phyloP scores from a whole-genome alignment of 192 early-diverging fungal species.

The Oehlia diaphana region DNA sequence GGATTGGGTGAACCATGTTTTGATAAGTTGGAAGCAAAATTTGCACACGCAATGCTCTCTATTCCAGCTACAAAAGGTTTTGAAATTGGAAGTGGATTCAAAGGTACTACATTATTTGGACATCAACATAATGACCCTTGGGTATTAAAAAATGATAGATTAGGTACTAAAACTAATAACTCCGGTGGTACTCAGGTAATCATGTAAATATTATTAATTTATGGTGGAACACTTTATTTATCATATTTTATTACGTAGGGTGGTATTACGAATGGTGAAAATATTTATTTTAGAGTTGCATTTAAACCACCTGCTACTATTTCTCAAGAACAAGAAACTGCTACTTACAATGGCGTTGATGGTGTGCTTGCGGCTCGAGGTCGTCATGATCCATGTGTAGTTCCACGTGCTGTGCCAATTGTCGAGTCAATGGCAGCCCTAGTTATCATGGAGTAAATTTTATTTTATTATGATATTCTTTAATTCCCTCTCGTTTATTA shows the following conservation, averaged over 20 bases:
- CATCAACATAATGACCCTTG: conserved; percentile 95
- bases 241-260: conserved; percentile 46
- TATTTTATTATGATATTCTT: background rate
- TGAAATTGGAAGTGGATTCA: conserved; percentile 93
- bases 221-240: background rate
- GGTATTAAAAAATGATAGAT: conserved; percentile 57
- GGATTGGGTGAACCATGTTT: conserved; percentile 98
- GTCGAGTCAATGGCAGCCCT: conserved; percentile 96
- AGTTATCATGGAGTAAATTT: conserved; percentile 84
- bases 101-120: conserved; percentile 84
- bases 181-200: conserved; percentile 87
- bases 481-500: background rate
- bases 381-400: conserved; percentile 96
- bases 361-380: conserved; percentile 90
- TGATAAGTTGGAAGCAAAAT: conserved; percentile 93
- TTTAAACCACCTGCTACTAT: conserved; percentile 99
- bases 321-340: conserved; percentile 84
- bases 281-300: conserved; percentile 95
- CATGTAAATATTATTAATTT: background rate
- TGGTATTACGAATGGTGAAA: conserved; percentile 95
- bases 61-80: conserved; percentile 99
- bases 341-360: conserved; percentile 77
- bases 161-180: conserved; percentile 91
- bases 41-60: conserved; percentile 98
- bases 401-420: conserved; percentile 95